Evolutionary conservation across 2,329 filamentous ascomycete species (phyloP).

Genomic region (Endothia cerciana): DNA sequence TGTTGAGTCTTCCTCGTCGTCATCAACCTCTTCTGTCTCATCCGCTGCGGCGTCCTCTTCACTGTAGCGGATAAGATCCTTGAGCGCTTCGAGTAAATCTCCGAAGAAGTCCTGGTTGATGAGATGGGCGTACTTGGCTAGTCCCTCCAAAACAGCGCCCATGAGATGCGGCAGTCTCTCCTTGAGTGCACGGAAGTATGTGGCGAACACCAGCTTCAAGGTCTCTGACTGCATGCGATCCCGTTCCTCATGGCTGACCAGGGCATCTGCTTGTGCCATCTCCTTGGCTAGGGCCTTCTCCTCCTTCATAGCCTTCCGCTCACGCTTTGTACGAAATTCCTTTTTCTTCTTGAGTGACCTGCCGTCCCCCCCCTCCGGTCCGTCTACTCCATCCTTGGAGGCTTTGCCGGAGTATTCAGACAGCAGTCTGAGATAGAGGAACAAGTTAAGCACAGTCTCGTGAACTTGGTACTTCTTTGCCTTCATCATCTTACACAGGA

Average conservation of each 20-base stretch:
- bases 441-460: constrained; percentile 86
- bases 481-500: constrained; percentile 95
- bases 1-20: constrained; percentile 49
- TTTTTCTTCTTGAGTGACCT: constrained; percentile 70
- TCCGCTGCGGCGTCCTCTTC: constrained; percentile 58
- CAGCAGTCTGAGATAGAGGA: constrained; percentile 85
- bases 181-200: constrained; percentile 94
- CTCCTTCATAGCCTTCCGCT: constrained; percentile 82
- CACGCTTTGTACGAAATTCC: constrained; percentile 86
- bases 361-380: constrained; percentile 46
- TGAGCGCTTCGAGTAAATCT: constrained; percentile 89
- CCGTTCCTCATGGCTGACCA: constrained; percentile 88
- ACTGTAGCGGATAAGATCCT: constrained; percentile 84
- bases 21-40: constrained; percentile 49
- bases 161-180: constrained; percentile 79
- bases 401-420: constrained; percentile 86
- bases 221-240: constrained; percentile 96
- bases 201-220: constrained; percentile 91
- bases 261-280: constrained; percentile 88
- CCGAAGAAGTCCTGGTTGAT: constrained; percentile 99
- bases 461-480: constrained; percentile 80
- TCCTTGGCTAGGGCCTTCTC: constrained; percentile 89
- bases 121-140: constrained; percentile 91
- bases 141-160: constrained; percentile 94
- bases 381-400: constrained; percentile 76